These are phyloP conservation scores for Calonectria pseudoturangicola DNA, from an alignment of 2,329 filamentous ascomycete genomes.

Conservation along the genomic window DNA sequence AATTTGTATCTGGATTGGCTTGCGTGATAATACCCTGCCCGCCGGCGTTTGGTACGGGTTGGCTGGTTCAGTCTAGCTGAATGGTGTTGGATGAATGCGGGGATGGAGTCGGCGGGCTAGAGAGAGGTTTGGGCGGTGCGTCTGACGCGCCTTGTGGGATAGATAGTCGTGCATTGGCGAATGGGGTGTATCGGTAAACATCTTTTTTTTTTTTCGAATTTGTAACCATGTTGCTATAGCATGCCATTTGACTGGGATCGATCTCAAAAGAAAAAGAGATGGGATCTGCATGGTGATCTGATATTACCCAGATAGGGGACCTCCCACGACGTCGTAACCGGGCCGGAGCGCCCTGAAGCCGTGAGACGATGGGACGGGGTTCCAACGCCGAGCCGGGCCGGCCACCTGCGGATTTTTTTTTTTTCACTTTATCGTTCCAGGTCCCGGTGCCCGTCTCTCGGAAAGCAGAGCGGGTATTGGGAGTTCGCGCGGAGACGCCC, in stretches of 20 bases:
- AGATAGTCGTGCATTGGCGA: slow-evolving; percentile 39
- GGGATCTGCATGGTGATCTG: slow-evolving; percentile 23
- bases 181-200: slow-evolving; percentile 37
- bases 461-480: slow-evolving; percentile 36
- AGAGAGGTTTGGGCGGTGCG: slow-evolving; percentile 28
- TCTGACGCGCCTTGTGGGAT: slow-evolving; percentile 33
- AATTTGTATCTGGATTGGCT: slow-evolving; percentile 44
- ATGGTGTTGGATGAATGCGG: slow-evolving; percentile 42
- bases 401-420: slow-evolving; percentile 28
- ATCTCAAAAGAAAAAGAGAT: slow-evolving; percentile 27
- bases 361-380: slow-evolving; percentile 29
- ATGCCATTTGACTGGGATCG: slow-evolving; percentile 29
- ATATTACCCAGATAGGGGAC: slow-evolving; percentile 20
- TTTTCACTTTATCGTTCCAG: background rate
- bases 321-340: slow-evolving; percentile 38
- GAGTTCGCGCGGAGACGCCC: slow-evolving; percentile 46
- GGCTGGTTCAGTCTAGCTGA: slow-evolving; percentile 33
- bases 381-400: slow-evolving; percentile 49
- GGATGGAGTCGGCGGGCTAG: slow-evolving; percentile 29
- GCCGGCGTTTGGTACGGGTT: slow-evolving; percentile 46
- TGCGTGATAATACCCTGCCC: slow-evolving; percentile 55
- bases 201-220: background rate
- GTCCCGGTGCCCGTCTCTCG: slow-evolving; percentile 32
- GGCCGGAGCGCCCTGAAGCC: slow-evolving; percentile 39
- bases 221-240: slow-evolving; percentile 21